Evolutionary conservation across 2,329 filamentous ascomycete species (phyloP).

Genomic region (Sordariomycetes sp.): DNA sequence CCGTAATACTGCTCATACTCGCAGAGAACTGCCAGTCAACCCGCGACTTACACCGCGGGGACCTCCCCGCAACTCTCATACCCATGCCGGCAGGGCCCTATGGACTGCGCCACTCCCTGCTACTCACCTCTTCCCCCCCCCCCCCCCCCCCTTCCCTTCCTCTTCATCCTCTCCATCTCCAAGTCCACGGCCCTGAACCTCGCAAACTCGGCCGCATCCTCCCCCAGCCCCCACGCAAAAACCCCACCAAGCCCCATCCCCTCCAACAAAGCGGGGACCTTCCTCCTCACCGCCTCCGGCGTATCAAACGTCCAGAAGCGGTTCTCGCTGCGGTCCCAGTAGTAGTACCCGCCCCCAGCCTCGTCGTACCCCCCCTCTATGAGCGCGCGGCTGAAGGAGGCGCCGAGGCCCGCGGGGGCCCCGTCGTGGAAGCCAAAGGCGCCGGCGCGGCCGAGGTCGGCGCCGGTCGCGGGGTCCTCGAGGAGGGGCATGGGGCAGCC

Average conservation of each 20-base stretch:
- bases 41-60: no score
- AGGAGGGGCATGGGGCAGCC: conserved; percentile 41
- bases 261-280: conserved; percentile 47
- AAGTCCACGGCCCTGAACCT: conserved; percentile 19
- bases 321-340: conserved; percentile 43
- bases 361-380: conserved; percentile 41
- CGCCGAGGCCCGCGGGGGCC: conserved; percentile 34
- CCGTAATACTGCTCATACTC: no score
- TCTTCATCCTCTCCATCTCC: conserved; percentile 3
- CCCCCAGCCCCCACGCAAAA: conserved; percentile 64
- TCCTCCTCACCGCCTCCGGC: conserved; percentile 41
- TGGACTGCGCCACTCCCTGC: not conserved
- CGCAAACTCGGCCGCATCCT: conserved; percentile 39
- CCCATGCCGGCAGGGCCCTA: not conserved
- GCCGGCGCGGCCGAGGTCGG: conserved; percentile 42
- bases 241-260: conserved; percentile 49
- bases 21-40: no score
- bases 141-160: not conserved
- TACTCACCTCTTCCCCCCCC: not conserved
- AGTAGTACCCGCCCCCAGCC: conserved; percentile 50
- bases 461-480: conserved; percentile 44
- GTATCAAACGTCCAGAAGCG: conserved; percentile 70
- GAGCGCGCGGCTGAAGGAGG: conserved; percentile 44
- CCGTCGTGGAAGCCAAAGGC: conserved; percentile 47
- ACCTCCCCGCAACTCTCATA: no score